phyloP scores from a whole-genome alignment of 495 filamentous ascomycete genomes.

The Xylaria castorea region DNA sequence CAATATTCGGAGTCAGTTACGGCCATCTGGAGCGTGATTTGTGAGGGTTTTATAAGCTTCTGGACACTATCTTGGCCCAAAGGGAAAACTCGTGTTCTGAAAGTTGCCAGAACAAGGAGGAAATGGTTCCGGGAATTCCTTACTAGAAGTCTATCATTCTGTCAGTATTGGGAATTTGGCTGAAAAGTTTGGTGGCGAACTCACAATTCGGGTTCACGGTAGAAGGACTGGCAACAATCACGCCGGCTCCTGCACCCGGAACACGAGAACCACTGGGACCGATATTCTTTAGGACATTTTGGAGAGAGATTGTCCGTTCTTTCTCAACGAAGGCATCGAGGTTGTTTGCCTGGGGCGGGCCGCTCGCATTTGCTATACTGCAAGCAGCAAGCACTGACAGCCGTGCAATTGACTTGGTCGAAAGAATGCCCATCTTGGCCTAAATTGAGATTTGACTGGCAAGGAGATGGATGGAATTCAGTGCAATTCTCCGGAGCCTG shows the following conservation, averaged over 20 bases:
- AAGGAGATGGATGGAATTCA: not conserved
- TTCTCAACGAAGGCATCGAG: conserved; percentile 45
- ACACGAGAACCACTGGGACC: conserved; percentile 56
- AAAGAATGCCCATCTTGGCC: conserved; percentile 24
- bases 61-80: no score
- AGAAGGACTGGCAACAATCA: conserved; percentile 64
- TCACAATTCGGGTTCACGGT: conserved; percentile 62
- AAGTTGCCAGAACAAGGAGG: no score
- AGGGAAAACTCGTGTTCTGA: no score
- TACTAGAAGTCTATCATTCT: conserved; percentile 58
- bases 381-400: conserved; percentile 20
- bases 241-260: conserved; percentile 54
- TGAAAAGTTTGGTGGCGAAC: conserved; percentile 27
- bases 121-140: no score
- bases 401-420: conserved; percentile 16
- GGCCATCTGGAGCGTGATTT: no score
- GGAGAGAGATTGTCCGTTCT: conserved; percentile 51
- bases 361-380: conserved; percentile 15
- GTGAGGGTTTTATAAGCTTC: no score
- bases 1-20: no score
- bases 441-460: not conserved
- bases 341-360: conserved; percentile 21
- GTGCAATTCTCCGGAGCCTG: not conserved
- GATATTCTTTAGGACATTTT: conserved; percentile 65
- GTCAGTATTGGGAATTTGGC: not conserved